Base-by-base conservation (phyloP, 257 asterid genomes). In the Capsicum chinense region DNA sequence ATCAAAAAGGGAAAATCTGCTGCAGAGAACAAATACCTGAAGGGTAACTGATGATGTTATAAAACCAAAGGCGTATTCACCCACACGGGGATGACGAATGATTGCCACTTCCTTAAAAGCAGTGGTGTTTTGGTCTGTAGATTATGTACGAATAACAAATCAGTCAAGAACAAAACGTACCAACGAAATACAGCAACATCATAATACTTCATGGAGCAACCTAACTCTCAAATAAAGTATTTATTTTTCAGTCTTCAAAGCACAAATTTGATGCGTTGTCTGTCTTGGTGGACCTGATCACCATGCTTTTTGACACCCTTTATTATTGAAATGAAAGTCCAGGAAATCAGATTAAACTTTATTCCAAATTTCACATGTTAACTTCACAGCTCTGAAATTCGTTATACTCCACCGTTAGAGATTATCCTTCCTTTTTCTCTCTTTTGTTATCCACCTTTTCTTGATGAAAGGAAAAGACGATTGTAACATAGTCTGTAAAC, bases 71-170 rank as follows among this genome's bases (percentile, higher is more conserved):
- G 97, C 98, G 87, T 94, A 94, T 91, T 94, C 97, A 86, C 98
- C 97, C 79, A 93, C 95, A 64, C 98, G 98, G 12, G 98, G 98
- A 68, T 95, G 98, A 21, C 91, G 91, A 57, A 95, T 93, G 82
- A 93, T 93, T 64, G 98, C 98, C 63, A 95, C 98, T 89, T 95
- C 98, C 88, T 95, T 95, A 79, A 95, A 95, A 42, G 98, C 98
- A 56, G 98, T 92, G 80, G 92, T 93, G 83, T 93, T 92, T 86
- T 95, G 95, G 85, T 95, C 98, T 95, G 94, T 71, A 81, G 70
- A 12, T 78, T 44, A 83, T 84, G 86, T 56, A 68, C 9, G 52
- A 19, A 83, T 5, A 37, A 68, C 54, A 84, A 84, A 86, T 60
- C 16, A 81, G 48, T 87, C 81, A 84, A 85, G 58, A 56, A 83